Conservation (phyloP, 2,329 filamentous ascomycete genomes). For the Escovopsis weberi region DNA sequence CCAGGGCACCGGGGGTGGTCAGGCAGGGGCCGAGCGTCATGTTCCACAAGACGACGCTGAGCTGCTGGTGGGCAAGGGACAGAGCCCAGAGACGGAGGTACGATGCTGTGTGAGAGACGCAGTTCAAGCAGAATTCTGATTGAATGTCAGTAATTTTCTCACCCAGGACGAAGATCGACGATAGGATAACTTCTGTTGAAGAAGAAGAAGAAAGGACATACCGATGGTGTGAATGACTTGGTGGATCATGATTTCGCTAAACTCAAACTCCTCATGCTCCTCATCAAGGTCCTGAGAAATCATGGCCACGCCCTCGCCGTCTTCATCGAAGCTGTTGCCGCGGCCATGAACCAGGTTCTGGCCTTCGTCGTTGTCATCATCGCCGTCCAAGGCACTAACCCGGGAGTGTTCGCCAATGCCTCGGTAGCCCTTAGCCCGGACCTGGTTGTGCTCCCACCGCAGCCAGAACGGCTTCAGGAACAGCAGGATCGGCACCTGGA, state of each 20-base stretch:
- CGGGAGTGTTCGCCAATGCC: conserved; percentile 80
- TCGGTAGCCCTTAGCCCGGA: conserved; percentile 77
- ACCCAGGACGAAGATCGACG: not conserved
- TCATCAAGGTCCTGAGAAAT: conserved; percentile 75
- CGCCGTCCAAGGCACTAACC: conserved; percentile 80
- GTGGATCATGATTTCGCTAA: conserved; percentile 95
- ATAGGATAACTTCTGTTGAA: too few relatives aligned
- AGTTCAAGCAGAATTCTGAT: conserved; percentile 94
- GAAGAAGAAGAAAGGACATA: conserved; percentile 29
- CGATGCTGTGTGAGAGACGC: conserved; percentile 94
- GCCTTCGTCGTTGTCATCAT: conserved; percentile 67
- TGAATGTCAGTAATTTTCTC: not conserved
- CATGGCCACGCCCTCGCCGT: conserved; percentile 73
- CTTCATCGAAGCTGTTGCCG: conserved; percentile 45
- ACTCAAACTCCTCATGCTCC: conserved; percentile 94
- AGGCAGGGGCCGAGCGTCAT: conserved; percentile 86
- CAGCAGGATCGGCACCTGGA: conserved; percentile 79
- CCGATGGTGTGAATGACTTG: conserved; percentile 97
- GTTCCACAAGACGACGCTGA: conserved; percentile 87
- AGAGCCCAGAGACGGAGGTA: conserved; percentile 97
- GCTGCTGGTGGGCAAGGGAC: conserved; percentile 93
- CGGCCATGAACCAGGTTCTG: conserved; percentile 37
- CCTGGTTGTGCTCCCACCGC: conserved; percentile 81
- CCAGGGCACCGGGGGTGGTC: conserved; percentile 45
- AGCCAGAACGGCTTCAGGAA: conserved; percentile 95